Evolutionary conservation across 495 filamentous ascomycete species (phyloP).

Genomic region (Corynascus novoguineensis): DNA sequence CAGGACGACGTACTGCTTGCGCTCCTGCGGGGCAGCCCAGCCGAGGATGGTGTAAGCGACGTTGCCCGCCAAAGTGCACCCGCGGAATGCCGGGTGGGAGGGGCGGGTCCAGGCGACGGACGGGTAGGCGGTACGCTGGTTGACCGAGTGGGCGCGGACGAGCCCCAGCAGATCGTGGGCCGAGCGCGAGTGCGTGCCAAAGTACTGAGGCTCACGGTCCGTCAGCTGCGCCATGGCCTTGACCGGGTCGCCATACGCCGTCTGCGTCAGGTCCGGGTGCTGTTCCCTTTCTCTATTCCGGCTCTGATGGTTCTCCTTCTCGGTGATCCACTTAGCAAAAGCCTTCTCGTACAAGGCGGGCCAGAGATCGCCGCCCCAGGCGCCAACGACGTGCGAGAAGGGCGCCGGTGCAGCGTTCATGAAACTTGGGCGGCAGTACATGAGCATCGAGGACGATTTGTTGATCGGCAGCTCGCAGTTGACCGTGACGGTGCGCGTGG

Average conservation of each 20-base stretch:
- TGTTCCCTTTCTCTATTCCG: too few relatives aligned
- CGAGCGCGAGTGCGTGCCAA: slow-evolving; percentile 23
- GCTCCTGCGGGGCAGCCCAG: slow-evolving; percentile 31
- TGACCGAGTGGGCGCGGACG: slow-evolving; percentile 30
- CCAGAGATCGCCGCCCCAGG: slow-evolving; percentile 32
- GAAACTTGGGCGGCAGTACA: slow-evolving; percentile 32
- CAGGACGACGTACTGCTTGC: slow-evolving; percentile 34
- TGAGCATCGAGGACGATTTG: slow-evolving; percentile 32
- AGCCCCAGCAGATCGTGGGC: slow-evolving; percentile 27
- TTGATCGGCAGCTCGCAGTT: slow-evolving; percentile 35
- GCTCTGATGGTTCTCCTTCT: not conserved
- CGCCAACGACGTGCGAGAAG: not conserved
- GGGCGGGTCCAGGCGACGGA: slow-evolving; percentile 20
- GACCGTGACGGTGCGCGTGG: slow-evolving; percentile 31
- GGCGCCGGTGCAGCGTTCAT: not conserved
- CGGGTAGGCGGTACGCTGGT: slow-evolving; percentile 32
- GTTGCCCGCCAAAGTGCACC: slow-evolving; percentile 34
- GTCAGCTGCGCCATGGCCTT: slow-evolving; percentile 38
- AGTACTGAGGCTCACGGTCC: slow-evolving; percentile 30
- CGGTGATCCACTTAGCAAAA: slow-evolving; percentile 34
- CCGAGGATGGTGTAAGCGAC: slow-evolving; percentile 37
- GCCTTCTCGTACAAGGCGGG: slow-evolving; percentile 40
- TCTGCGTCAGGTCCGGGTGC: slow-evolving; percentile 32
- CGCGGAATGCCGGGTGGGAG: slow-evolving; percentile 25
- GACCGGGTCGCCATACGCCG: slow-evolving; percentile 33